Percentiles rank a stretch among this genome's conserved stretches.
phyloP scores from a whole-genome alignment of 257 asterid genomes.

The Anisodus tanguticus region DNA sequence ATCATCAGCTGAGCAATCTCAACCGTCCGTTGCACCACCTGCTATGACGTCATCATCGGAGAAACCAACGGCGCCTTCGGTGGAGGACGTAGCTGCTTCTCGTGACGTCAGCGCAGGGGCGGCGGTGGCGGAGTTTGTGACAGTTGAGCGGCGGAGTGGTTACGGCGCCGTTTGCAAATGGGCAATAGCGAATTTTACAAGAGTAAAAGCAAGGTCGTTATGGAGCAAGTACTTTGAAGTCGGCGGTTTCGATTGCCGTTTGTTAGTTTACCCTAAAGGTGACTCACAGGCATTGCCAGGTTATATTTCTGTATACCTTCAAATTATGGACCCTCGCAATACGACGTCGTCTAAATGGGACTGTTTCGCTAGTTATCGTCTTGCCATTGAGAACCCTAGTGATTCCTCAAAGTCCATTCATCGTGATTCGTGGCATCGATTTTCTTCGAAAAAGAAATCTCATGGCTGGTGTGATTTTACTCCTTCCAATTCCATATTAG shows the following conservation, averaged over 20 bases:
- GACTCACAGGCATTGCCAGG: conserved; percentile 96
- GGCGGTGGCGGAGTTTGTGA: conserved; percentile 57
- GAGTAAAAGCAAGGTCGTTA: conserved; percentile 75
- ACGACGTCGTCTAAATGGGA: conserved; percentile 88
- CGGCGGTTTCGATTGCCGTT: conserved; percentile 92
- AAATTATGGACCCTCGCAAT: conserved; percentile 80
- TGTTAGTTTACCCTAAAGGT: conserved; percentile 88
- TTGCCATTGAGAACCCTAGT: conserved; percentile 65
- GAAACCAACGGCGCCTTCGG: conserved; percentile 69
- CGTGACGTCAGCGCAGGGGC: conserved; percentile 47
- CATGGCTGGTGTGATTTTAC: conserved; percentile 99
- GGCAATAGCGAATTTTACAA: conserved; percentile 79
- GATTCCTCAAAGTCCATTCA: conserved; percentile 79
- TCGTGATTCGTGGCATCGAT: conserved; percentile 96
- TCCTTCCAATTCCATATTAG: conserved; percentile 67
- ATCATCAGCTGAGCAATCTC: not conserved
- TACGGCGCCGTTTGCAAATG: conserved; percentile 80
- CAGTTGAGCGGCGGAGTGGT: conserved; percentile 80
- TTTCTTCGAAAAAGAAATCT: conserved; percentile 87
- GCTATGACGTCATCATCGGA: conserved; percentile 43
- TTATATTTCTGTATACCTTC: conserved; percentile 74
- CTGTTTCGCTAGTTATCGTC: conserved; percentile 94
- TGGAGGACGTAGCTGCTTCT: conserved; percentile 61
- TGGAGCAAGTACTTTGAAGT: conserved; percentile 95
- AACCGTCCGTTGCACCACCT: conserved; percentile 30